Evolutionary conservation across 768 basidiomycete genomes (phyloP), one percentile per base, ranked within the genome.

Genomic region (Mycena alexandri): DNA sequence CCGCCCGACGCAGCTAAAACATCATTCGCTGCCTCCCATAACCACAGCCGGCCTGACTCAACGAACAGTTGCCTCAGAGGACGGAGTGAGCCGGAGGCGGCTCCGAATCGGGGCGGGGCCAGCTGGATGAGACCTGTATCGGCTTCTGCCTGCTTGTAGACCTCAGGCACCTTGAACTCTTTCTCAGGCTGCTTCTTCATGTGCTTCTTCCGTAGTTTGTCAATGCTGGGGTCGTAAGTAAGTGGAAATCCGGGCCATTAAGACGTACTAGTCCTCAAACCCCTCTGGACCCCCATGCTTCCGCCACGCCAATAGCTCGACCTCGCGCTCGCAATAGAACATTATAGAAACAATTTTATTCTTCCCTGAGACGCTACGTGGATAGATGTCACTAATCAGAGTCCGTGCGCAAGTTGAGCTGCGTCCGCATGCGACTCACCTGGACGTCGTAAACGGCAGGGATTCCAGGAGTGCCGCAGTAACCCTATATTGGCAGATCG

Each of bases 1-100:
- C 21, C 24, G 13, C 9, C 54, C 19, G 22, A n/a, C 5, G 10
- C 54, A 10, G 41, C 21, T 5, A 56, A 2, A 13, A 10, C 22
- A 24, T 25, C 17, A 14, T 56, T 56, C 41, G 54, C 54, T 3
- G 54, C 54, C 6, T 56, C 54, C 54, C 54, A 56, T 8, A 56
- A 22, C 54, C 54, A 56, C 2, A 43, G 16, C 13, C 38, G 54
- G 24, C 16, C 36, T 16, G 2, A 1, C 5, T 42, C 16, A 12
- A 14, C 14, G 16, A 56, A 38, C 22, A 19, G 38, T 7, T 24
- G 8, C 12, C 38, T 41, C 33, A 34, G 10, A 11, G 33, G 51
- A 29, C 29, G 29, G 29, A 29, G 29, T 29, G 29, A 6, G 29
- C 6, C 11, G 38, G 14, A 38, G 11, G 12, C 34, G 19, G n/a